Base-by-base conservation (phyloP, 352 stramenopile genomes). In the Pythium dissotocum region DNA sequence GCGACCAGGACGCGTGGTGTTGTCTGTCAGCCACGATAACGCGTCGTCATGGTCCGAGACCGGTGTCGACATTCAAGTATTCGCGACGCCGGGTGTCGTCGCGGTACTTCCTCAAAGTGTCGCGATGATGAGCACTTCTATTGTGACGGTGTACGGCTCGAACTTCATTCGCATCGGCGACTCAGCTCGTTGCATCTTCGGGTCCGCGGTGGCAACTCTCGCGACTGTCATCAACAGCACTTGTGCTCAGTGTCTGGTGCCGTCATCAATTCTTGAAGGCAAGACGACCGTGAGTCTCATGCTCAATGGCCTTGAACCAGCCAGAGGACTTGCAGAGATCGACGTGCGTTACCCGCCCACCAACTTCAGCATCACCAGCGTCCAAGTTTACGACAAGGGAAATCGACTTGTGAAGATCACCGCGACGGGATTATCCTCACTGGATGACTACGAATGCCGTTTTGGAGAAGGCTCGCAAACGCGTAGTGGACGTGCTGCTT, bases 291-390 rank as follows among this genome's bases (percentile, higher is more conserved):
- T 75, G 30, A 65, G 6, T 2, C 13, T 75, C 2, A 68, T 51
- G 2, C 49, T 75, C 4, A 75, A 75, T 57, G 53, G 69, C 12
- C 7, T 71, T 1, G 69, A 75, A 55, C 51, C 21, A 53, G 69
- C 69, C 1, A 26, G 48, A 7, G 44, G 63, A 10, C 6, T 30
- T 14, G 58, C 21, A 18, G 28, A 40, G 1, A 10, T 75, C 9
- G 14, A 26, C 4, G 54, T 75, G n/a, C 38, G 62, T 8, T 70
- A 70, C 58, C 51, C 63, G 0, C 51, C 69, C 4, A 53, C 60
- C 10, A 33, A 65, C 13, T 65, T 75, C 58, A 57, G 6, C 12
- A 16, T 68, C 28, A 46, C 40, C 12, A 54, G 57, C 5, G 26
- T 57, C 12, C 33, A 26, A 4, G 10, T 6, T 10, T 8, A 14